A percentile compares a stretch with the other conserved stretches of the same genome.
Evolutionary conservation across 148 eudicot species (phyloP).

Genomic region (Rhododendron williamsianum): DNA sequence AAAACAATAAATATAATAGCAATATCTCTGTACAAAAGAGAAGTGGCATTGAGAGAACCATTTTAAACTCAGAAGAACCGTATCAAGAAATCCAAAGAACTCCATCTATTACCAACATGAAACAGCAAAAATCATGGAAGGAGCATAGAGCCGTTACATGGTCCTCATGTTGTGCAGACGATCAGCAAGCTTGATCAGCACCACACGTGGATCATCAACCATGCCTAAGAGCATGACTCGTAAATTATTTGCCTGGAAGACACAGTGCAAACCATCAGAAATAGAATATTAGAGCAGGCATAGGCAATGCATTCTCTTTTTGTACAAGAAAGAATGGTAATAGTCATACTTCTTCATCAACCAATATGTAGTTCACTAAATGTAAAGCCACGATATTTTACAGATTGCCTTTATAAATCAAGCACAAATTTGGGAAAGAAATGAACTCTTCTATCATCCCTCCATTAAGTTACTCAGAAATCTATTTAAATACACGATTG

Average conservation of each 20-base stretch:
- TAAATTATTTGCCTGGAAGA: conserved; percentile 66
- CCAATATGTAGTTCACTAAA: not conserved
- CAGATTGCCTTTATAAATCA: not conserved
- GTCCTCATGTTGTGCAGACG: conserved; percentile 99
- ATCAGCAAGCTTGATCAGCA: conserved; percentile 96
- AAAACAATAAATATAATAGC: not conserved
- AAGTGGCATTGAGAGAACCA: not conserved
- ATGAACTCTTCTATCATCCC: not conserved
- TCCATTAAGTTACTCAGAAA: not conserved
- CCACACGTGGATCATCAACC: conserved; percentile 98
- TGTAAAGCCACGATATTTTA: not conserved
- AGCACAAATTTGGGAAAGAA: not conserved
- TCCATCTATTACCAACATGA: conserved; percentile 1
- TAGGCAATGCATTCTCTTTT: not conserved
- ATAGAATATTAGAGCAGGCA: not conserved
- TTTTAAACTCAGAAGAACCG: not conserved
- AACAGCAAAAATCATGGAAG: conserved; percentile 4
- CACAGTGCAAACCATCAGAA: conserved; percentile 13
- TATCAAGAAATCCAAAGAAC: not conserved
- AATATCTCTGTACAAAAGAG: not conserved
- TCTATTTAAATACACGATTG: not conserved
- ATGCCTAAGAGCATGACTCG: conserved; percentile 95
- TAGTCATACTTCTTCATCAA: not conserved
- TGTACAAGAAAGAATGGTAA: conserved; percentile 1
- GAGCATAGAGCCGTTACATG: conserved; percentile 42